A percentile compares a stretch with the other conserved stretches of the same genome.
These are phyloP conservation scores for Coccomyxa sp. DNA, from an alignment of 139 green algal genomes.

Conservation along the genomic window DNA sequence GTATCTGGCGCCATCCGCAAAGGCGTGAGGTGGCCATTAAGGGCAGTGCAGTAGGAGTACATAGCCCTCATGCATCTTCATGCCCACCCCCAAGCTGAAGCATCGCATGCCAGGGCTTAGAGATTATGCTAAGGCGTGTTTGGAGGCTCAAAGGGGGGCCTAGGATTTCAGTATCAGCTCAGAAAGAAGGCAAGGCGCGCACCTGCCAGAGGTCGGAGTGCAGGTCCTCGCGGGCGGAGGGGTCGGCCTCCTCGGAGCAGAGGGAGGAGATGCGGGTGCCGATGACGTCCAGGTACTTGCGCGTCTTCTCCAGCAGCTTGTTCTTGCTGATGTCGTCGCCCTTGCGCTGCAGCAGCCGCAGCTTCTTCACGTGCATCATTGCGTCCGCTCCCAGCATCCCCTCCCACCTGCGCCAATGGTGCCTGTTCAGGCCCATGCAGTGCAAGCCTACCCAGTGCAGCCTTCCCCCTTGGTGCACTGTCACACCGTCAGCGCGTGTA, in stretches of 20 bases:
- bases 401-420: conserved; percentile 5
- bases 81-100: too few relatives aligned
- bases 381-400: conserved; percentile 24
- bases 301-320: conserved; percentile 41
- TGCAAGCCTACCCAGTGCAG: neutral
- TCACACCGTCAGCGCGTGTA: neutral
- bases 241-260: neutral
- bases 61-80: too few relatives aligned
- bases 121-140: too few relatives aligned
- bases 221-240: neutral
- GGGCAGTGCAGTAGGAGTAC: neutral
- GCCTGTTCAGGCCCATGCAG: neutral
- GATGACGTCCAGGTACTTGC: conserved; percentile 49
- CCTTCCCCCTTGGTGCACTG: neutral
- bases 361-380: conserved; percentile 44
- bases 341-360: conserved; percentile 44
- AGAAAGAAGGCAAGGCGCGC: too few relatives aligned
- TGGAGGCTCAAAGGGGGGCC: too few relatives aligned
- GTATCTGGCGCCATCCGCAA: neutral
- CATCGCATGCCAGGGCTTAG: too few relatives aligned
- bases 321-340: conserved; percentile 31
- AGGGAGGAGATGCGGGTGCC: conserved; percentile 12
- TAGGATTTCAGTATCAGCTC: too few relatives aligned
- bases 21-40: neutral
- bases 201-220: neutral